These are phyloP conservation scores for Hypoxylon cercidicola DNA, from an alignment of 495 filamentous ascomycete genomes.

Conservation along the genomic window DNA sequence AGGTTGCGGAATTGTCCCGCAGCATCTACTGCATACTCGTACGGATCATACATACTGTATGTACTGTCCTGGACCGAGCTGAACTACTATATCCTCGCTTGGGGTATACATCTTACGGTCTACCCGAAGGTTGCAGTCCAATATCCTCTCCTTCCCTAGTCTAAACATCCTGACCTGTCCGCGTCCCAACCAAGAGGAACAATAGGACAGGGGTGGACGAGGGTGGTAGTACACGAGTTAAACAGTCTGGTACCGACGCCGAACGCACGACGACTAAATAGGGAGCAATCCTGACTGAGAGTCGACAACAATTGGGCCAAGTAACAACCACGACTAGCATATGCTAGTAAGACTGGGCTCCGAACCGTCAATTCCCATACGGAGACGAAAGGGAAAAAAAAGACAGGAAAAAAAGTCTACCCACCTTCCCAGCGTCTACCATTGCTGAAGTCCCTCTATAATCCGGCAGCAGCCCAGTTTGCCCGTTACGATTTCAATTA, in stretches of 20 bases:
- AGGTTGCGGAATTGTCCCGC: conserved; percentile 25
- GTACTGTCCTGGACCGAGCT: not conserved
- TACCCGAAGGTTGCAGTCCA: too few relatives aligned
- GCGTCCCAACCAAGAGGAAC: too few relatives aligned
- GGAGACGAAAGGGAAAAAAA: conserved; percentile 11
- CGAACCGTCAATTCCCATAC: conserved; percentile 34
- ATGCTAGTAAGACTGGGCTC: conserved; percentile 40
- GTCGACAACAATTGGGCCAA: conserved; percentile 26
- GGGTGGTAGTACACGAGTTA: conserved; percentile 35
- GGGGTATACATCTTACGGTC: too few relatives aligned
- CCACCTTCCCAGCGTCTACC: conserved; percentile 31
- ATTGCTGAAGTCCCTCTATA: conserved; percentile 31
- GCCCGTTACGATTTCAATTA: conserved; percentile 60
- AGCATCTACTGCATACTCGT: conserved; percentile 23
- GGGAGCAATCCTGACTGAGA: conserved; percentile 28
- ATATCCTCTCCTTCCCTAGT: too few relatives aligned
- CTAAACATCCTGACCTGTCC: too few relatives aligned
- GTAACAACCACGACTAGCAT: conserved; percentile 32
- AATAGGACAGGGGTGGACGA: too few relatives aligned
- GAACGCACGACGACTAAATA: conserved; percentile 37
- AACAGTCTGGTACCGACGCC: conserved; percentile 24
- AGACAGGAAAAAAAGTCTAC: conserved; percentile 30
- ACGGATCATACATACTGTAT: too few relatives aligned
- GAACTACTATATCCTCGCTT: too few relatives aligned
- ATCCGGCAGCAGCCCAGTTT: conserved; percentile 31